A percentile compares a stretch with the other conserved stretches of the same genome.
Evolutionary conservation across 2,329 filamentous ascomycete species (phyloP).

Genomic region (Sarocladiaceae sp.): DNA sequence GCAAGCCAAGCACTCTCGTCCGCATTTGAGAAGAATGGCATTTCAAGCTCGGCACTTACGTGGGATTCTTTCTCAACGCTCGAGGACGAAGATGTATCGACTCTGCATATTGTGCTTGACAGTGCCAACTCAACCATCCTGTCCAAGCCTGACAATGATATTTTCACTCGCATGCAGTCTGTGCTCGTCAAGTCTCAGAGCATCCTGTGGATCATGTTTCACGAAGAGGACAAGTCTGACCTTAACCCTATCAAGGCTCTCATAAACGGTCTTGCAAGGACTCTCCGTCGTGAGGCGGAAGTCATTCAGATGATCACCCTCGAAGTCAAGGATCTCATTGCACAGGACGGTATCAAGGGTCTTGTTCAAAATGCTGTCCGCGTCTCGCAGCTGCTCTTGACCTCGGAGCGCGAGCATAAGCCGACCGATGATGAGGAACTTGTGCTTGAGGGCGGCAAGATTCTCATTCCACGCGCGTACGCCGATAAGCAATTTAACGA

Average conservation of each 20-base stretch:
- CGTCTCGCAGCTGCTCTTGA: not conserved
- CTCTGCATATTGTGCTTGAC: not conserved
- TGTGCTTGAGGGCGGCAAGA: not conserved
- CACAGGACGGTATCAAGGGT: not conserved
- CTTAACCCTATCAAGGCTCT: not conserved
- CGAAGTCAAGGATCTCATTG: not conserved
- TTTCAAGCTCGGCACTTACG: not conserved
- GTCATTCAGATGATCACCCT: not conserved
- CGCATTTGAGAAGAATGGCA: not conserved
- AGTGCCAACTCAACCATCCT: not conserved
- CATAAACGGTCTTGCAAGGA: not conserved
- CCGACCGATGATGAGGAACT: not conserved
- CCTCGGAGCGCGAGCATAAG: too few species aligned
- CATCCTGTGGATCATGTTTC: not conserved
- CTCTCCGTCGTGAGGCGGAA: slow-evolving; percentile 1
- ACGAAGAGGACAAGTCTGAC: not conserved
- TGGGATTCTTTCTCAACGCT: not conserved
- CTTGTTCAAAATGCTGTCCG: not conserved
- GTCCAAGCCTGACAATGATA: not conserved
- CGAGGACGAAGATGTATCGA: not conserved
- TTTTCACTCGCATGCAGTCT: not conserved
- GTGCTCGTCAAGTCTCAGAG: not conserved
- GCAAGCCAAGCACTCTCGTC: not conserved
- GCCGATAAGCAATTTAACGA: not conserved
- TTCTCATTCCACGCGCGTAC: not conserved